Evolutionary conservation across 441 rosid genomes (phyloP).

Genomic region (Biscutella auriculata): DNA sequence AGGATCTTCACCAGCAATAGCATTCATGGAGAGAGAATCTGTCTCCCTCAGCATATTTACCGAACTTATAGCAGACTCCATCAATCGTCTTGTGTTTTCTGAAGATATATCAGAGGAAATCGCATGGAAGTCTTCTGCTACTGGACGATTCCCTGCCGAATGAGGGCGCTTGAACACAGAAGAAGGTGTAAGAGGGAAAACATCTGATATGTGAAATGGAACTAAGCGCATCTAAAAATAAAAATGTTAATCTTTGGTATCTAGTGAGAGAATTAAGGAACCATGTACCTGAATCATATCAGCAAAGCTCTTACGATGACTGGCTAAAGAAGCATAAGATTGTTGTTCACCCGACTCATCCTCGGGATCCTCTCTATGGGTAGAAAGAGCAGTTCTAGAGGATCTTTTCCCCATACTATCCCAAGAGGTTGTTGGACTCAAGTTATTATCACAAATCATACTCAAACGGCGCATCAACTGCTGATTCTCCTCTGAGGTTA

Average conservation of each 20-base stretch:
- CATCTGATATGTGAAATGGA: slow-evolving; percentile 35
- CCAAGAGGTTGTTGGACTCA: slow-evolving; percentile 31
- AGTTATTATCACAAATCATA: slow-evolving; percentile 40
- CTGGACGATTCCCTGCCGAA: slow-evolving; percentile 48
- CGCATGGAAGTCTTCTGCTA: slow-evolving; percentile 45
- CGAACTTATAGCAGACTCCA: slow-evolving; percentile 37
- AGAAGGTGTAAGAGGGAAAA: slow-evolving; percentile 65
- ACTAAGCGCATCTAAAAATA: background rate
- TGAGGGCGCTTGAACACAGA: slow-evolving; percentile 72
- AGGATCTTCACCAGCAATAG: slow-evolving; percentile 37
- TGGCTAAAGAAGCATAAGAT: slow-evolving; percentile 26
- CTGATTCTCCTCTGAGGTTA: slow-evolving; percentile 49
- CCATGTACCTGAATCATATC: slow-evolving; percentile 73
- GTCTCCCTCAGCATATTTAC: slow-evolving; percentile 34
- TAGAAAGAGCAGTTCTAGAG: slow-evolving; percentile 43
- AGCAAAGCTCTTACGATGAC: slow-evolving; percentile 78
- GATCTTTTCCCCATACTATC: slow-evolving; percentile 41
- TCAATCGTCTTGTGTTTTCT: slow-evolving; percentile 31
- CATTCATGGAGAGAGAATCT: slow-evolving; percentile 31
- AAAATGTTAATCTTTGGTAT: background rate
- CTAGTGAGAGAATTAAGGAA: background rate
- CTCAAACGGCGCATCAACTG: slow-evolving; percentile 53
- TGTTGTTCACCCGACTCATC: slow-evolving; percentile 42
- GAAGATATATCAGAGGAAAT: slow-evolving; percentile 42
- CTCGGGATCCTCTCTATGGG: slow-evolving; percentile 75